These are phyloP conservation scores for Heliophila coronopifolia DNA, from an alignment of 441 rosid genomes.

Conservation along the genomic window DNA sequence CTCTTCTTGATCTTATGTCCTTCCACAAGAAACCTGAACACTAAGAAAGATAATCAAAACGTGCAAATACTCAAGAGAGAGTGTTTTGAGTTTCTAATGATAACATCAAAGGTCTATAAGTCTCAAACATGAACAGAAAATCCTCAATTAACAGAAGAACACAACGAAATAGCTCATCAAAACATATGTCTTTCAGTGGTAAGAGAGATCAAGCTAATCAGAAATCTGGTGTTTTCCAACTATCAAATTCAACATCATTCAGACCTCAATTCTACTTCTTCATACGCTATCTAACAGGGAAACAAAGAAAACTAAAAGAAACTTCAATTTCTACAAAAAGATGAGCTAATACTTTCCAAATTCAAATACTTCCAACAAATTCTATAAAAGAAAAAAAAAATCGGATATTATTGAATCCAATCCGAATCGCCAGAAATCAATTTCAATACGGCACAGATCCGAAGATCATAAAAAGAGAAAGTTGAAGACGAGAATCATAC, in stretches of 20 bases:
- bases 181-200: not conserved
- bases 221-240: not conserved
- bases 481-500: constrained; percentile 11
- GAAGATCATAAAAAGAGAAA: not conserved
- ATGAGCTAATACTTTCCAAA: not conserved
- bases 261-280: constrained; percentile 13
- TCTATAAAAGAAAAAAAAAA: constrained; percentile 1
- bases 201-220: not conserved
- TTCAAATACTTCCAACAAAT: not conserved
- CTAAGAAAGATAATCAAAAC: not conserved
- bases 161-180: constrained; percentile 4
- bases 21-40: constrained; percentile 12
- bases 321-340: not conserved
- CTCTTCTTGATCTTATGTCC: constrained; percentile 18
- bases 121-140: not conserved
- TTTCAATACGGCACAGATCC: not conserved
- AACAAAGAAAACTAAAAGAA: not conserved
- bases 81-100: constrained; percentile 2
- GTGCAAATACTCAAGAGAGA: not conserved
- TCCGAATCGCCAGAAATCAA: not conserved
- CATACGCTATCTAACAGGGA: not conserved
- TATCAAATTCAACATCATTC: not conserved
- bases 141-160: not conserved
- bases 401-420: not conserved
- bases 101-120: not conserved